Evolutionary conservation across 805 yeast genomes (phyloP).

Genomic region (Yamadazyma sp.): DNA sequence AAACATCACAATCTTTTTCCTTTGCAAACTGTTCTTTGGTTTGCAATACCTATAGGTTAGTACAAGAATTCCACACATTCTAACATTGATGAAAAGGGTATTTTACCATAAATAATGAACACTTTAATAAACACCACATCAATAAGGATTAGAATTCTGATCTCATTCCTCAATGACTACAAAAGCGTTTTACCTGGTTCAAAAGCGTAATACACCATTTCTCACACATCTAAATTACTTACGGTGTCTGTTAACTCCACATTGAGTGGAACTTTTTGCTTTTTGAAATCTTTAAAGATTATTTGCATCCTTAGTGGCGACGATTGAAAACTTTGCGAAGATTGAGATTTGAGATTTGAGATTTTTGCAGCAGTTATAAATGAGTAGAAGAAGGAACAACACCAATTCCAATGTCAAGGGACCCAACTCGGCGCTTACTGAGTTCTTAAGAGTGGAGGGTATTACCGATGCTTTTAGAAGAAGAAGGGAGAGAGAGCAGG

Average conservation of each 20-base stretch:
- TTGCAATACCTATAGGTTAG: slow-evolving; percentile 44
- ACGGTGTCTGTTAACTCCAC: slow-evolving; percentile 69
- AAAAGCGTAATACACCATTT: background rate
- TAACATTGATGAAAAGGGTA: too few relatives aligned
- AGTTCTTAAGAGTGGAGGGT: slow-evolving; percentile 84
- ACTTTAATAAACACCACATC: too few relatives aligned
- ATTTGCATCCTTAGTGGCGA: slow-evolving; percentile 56
- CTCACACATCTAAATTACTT: slow-evolving; percentile 21
- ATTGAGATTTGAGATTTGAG: too few relatives aligned
- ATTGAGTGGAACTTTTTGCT: slow-evolving; percentile 79
- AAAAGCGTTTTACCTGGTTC: too few relatives aligned
- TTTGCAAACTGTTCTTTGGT: slow-evolving; percentile 72
- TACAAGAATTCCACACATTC: too few relatives aligned
- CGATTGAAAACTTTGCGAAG: background rate
- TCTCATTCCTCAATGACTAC: too few relatives aligned
- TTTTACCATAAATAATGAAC: too few relatives aligned
- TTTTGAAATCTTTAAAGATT: slow-evolving; percentile 87
- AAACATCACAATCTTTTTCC: slow-evolving; percentile 51
- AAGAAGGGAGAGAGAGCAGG: slow-evolving; percentile 16
- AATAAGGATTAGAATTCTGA: too few relatives aligned
- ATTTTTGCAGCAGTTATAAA: slow-evolving; percentile 1
- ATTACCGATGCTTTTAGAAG: slow-evolving; percentile 76
- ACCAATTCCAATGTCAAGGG: slow-evolving; percentile 38
- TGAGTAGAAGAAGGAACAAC: slow-evolving; percentile 13
- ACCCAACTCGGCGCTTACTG: slow-evolving; percentile 87